A percentile compares a stretch with the other conserved stretches of the same genome.
These are phyloP conservation scores for Peterozyma toletana DNA, from an alignment of 805 yeast genomes.

Conservation along the genomic window DNA sequence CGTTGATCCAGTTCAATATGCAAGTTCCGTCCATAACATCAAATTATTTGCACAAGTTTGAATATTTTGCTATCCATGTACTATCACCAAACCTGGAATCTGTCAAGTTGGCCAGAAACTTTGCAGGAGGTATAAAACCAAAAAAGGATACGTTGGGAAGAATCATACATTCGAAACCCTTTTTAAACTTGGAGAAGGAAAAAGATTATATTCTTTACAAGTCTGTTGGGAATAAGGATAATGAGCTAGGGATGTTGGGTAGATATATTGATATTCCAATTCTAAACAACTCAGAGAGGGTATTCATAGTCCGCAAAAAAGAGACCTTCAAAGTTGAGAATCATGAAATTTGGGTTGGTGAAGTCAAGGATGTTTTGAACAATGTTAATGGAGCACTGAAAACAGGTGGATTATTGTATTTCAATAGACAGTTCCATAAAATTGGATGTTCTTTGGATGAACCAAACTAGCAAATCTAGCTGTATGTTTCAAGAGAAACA, in stretches of 20 bases:
- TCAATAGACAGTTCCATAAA: constrained; percentile 52
- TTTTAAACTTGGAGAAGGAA: constrained; percentile 36
- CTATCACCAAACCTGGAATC: constrained; percentile 54
- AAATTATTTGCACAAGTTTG: constrained; percentile 46
- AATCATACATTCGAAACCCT: constrained; percentile 43
- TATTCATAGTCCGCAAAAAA: constrained; percentile 52
- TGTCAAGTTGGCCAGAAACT: constrained; percentile 55
- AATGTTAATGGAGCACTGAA: constrained; percentile 16
- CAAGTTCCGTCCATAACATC: constrained; percentile 85
- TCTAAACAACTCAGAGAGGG: constrained; percentile 47
- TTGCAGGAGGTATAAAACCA: constrained; percentile 42
- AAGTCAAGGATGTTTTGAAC: constrained; percentile 50
- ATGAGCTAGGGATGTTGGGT: constrained; percentile 10
- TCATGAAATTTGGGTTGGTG: constrained; percentile 89
- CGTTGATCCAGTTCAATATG: constrained; percentile 77
- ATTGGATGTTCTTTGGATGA: constrained; percentile 14
- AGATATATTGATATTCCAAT: constrained; percentile 40
- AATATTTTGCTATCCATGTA: constrained; percentile 66
- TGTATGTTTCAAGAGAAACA: too few species aligned
- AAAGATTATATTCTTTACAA: constrained; percentile 26
- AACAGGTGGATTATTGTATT: constrained; percentile 63
- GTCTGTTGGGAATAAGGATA: constrained; percentile 9
- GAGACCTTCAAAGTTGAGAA: constrained; percentile 58
- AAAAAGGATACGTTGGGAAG: constrained; percentile 18
- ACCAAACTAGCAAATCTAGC: too few species aligned